A percentile compares a stretch with the other conserved stretches of the same genome.
Conservation (phyloP, 2,329 filamentous ascomycete genomes). For the Pseudogymnoascus sp. region DNA sequence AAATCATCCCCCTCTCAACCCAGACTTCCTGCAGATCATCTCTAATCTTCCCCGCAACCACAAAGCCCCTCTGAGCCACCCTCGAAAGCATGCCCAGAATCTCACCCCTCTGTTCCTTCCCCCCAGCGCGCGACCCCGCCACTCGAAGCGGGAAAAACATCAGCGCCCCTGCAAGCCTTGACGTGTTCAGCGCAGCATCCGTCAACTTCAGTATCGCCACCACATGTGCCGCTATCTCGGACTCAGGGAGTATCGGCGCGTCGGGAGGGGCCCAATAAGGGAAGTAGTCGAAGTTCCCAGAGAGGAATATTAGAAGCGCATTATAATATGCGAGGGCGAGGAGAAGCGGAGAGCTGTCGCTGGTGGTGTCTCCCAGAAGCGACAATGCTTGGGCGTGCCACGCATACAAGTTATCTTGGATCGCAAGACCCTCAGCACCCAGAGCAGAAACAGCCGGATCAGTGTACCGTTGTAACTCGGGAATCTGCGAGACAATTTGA, state of each 20-base stretch:
- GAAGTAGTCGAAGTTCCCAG: constrained; percentile 19
- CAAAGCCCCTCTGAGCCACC: constrained; percentile 17
- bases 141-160: constrained; percentile 21
- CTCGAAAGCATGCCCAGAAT: constrained; percentile 15
- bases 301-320: constrained; percentile 19
- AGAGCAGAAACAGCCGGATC: background rate
- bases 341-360: background rate
- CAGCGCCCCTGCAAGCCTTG: constrained; percentile 15
- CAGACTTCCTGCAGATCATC: constrained; percentile 16
- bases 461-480: background rate
- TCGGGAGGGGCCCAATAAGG: constrained; percentile 11
- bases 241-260: constrained; percentile 8
- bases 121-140: constrained; percentile 17
- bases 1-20: constrained; percentile 3
- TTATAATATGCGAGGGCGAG: constrained; percentile 17
- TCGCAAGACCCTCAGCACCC: constrained; percentile 11
- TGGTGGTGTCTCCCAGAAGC: background rate
- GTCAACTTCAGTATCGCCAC: constrained; percentile 12
- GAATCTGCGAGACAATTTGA: background rate
- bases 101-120: background rate
- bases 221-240: constrained; percentile 14
- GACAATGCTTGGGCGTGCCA: constrained; percentile 12
- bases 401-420: constrained; percentile 12
- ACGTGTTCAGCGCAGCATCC: constrained; percentile 13
- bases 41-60: constrained; percentile 19